Evolutionary conservation across 2,329 filamentous ascomycete species (phyloP).

Genomic region (Epichloe elymi): DNA sequence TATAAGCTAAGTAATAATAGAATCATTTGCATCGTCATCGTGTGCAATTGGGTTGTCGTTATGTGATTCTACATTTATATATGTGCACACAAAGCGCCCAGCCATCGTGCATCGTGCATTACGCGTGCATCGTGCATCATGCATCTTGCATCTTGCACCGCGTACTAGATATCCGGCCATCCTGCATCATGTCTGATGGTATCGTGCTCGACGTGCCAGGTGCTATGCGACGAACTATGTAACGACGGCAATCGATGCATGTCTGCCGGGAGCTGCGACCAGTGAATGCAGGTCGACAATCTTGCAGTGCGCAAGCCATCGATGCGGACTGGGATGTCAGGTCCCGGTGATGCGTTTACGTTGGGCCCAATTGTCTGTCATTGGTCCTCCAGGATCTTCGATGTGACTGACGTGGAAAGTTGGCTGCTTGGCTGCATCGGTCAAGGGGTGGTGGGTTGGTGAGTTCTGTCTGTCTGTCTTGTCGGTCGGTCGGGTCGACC

Average conservation of each 20-base stretch:
- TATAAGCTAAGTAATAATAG: too few relatives aligned
- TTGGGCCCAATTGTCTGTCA: not conserved
- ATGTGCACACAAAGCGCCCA: too few relatives aligned
- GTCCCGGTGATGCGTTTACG: not conserved
- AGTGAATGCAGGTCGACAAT: not conserved
- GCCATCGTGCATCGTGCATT: too few relatives aligned
- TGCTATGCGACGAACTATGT: not conserved
- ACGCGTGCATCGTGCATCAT: not conserved
- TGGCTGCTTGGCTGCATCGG: too few relatives aligned
- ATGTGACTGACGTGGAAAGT: not conserved
- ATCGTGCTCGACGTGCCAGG: not conserved
- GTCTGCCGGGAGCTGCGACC: not conserved
- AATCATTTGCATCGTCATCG: not conserved
- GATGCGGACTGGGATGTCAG: not conserved
- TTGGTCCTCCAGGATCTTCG: not conserved
- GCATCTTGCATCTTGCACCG: not conserved
- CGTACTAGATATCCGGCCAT: not conserved
- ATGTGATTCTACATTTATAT: too few relatives aligned
- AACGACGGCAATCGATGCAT: not conserved
- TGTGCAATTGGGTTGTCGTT: not conserved
- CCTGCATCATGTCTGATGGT: not conserved
- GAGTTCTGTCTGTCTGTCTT: too few relatives aligned
- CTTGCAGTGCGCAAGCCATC: not conserved
- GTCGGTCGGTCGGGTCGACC: too few relatives aligned
- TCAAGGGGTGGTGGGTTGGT: too few relatives aligned